Conservation (phyloP, 139 green algal genomes). For the Micractinium sp. region DNA sequence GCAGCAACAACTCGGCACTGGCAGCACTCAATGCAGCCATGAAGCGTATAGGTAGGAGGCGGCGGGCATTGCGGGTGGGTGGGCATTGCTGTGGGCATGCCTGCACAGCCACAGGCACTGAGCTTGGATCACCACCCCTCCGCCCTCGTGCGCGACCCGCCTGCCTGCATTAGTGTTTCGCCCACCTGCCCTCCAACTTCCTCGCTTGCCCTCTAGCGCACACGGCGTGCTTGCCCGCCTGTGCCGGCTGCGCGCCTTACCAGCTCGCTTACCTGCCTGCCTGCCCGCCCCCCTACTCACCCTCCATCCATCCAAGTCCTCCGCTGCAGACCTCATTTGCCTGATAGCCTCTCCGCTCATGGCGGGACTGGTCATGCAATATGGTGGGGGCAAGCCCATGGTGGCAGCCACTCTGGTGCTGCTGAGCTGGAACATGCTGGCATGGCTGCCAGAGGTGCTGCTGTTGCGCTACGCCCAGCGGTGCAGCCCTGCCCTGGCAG, state of each 20-base stretch:
- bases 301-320: not conserved
- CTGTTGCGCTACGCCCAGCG: slow-evolving; percentile 57
- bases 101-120: not conserved
- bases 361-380: slow-evolving; percentile 77
- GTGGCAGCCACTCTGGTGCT: slow-evolving; percentile 41
- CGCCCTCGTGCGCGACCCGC: no score
- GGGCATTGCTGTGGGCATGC: not conserved
- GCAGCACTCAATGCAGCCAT: slow-evolving; percentile 71
- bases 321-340: slow-evolving; percentile 68
- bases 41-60: slow-evolving; percentile 62
- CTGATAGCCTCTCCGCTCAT: slow-evolving; percentile 71
- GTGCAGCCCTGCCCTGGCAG: slow-evolving; percentile 11
- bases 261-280: not conserved
- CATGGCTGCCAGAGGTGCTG: slow-evolving; percentile 65
- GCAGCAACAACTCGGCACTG: slow-evolving; percentile 41
- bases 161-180: no score
- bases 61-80: no score
- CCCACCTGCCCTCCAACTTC: no score
- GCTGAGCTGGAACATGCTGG: slow-evolving; percentile 62
- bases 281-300: not conserved
- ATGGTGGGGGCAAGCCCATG: slow-evolving; percentile 36
- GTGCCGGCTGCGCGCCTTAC: no score
- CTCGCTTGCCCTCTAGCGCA: no score
- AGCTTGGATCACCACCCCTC: no score
- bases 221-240: no score